Base-by-base conservation (phyloP, 2,329 filamentous ascomycete species). In the Aspergillus glaucus region DNA sequence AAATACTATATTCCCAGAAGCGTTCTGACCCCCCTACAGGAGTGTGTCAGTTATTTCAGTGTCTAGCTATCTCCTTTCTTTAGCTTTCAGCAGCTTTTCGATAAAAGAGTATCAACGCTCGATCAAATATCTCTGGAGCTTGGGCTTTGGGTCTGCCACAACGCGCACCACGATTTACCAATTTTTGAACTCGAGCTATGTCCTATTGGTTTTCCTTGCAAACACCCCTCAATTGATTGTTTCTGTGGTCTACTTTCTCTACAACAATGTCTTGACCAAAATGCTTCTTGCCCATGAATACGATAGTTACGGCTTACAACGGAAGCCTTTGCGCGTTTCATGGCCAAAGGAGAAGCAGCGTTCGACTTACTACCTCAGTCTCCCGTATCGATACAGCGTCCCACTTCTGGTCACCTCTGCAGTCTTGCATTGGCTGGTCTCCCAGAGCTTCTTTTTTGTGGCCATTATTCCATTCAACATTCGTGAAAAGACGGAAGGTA, bases 231-330 rank as follows among this genome's bases (percentile, higher is more conserved):
- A 71, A 46, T 40, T 68, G 3, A n/a, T 65, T 0, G 44, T 68
- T 0, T 69, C 66, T 0, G 40, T 59, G 3, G 41, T 63, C 4
- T 70, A 69, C 43, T 59, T 69, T 19, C 44, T 62, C 9, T 62
- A 60, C 51, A 70, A 71, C 45, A 49, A 55, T 10, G 45, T 66
- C 0, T 59, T 65, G 19, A 81, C 74, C 0, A 64, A 59, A 1
- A 76, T 79, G 61, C 63, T 75, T 0, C 55, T 73, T 0, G 72
- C 69, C 0, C 55, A 62, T 7, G 79, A 82, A 58, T 82, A 72
- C 62, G 69, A 64, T 40, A 54, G 56, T 0, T 75, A 72, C 55
- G 63, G 66, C 3, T 28, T 48, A 0, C 17, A 57, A 5, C 60
- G 68, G 3, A 73, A 72, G 36, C 50, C 69, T 0, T 58, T 78